phyloP scores from a whole-genome alignment of 306 rosid genomes.

The Vicia villosa region DNA sequence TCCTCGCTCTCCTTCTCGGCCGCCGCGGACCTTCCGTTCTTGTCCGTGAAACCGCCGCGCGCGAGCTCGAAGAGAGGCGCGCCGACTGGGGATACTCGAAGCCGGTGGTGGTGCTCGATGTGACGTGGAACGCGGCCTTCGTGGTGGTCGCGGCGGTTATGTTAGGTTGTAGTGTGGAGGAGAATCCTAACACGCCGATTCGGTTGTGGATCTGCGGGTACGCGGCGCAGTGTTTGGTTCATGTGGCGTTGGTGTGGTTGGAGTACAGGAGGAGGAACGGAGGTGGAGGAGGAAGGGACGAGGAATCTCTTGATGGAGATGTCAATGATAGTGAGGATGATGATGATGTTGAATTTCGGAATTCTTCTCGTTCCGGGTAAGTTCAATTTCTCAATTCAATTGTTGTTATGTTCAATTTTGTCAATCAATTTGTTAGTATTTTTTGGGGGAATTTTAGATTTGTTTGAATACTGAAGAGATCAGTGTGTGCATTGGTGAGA shows the following conservation, averaged over 20 bases:
- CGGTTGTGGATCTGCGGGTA: constrained; percentile 86
- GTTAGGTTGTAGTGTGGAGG: constrained; percentile 50
- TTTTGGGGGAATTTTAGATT: background rate
- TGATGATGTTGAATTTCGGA: constrained; percentile 36
- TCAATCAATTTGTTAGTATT: background rate
- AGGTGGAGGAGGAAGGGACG: constrained; percentile 16
- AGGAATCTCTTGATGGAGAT: background rate
- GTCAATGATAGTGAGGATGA: constrained; percentile 53
- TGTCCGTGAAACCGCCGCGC: constrained; percentile 97
- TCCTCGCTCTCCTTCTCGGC: constrained; percentile 72
- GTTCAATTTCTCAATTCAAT: background rate
- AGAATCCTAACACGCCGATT: constrained; percentile 74
- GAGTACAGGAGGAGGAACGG: constrained; percentile 66
- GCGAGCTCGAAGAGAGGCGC: constrained; percentile 83
- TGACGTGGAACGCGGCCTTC: constrained; percentile 82
- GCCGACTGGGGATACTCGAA: constrained; percentile 97
- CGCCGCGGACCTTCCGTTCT: constrained; percentile 80
- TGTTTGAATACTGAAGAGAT: background rate
- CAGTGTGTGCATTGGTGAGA: background rate
- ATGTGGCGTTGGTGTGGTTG: constrained; percentile 70
- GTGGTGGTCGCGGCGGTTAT: constrained; percentile 69
- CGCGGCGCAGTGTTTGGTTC: constrained; percentile 74
- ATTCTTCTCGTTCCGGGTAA: constrained; percentile 51
- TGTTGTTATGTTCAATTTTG: background rate
- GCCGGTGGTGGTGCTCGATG: constrained; percentile 86